These are phyloP conservation scores for Kodamaea derodonti DNA, from an alignment of 1,139 yeast species.

Conservation along the genomic window DNA sequence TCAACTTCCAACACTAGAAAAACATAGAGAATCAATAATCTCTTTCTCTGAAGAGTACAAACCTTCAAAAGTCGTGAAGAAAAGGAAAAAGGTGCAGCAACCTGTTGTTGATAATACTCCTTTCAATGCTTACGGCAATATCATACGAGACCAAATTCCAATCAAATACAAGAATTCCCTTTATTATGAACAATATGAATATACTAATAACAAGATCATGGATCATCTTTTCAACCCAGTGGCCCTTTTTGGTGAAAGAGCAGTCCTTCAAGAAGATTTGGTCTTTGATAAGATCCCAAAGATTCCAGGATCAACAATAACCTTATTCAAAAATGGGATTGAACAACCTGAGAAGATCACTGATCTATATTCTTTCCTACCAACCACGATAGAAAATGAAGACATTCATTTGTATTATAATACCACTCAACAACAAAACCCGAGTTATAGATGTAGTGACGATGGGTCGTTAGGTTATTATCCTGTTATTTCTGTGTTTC, in stretches of 20 bases:
- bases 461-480: slow-evolving; percentile 88
- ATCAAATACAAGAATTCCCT: slow-evolving; percentile 74
- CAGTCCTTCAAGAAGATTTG: slow-evolving; percentile 31
- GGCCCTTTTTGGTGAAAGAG: slow-evolving; percentile 64
- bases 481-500: slow-evolving; percentile 83
- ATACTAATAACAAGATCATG: slow-evolving; percentile 71
- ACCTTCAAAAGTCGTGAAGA: slow-evolving; percentile 13
- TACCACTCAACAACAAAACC: slow-evolving; percentile 45
- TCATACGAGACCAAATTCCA: slow-evolving; percentile 82
- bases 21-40: slow-evolving; percentile 33
- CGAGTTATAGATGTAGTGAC: slow-evolving; percentile 52
- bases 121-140: slow-evolving; percentile 27
- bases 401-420: slow-evolving; percentile 24
- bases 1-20: slow-evolving; percentile 55
- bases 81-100: slow-evolving; percentile 12
- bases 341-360: slow-evolving; percentile 63
- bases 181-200: slow-evolving; percentile 85
- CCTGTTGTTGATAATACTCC: slow-evolving; percentile 5
- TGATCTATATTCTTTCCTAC: slow-evolving; percentile 71
- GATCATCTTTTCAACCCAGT: slow-evolving; percentile 73
- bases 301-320: slow-evolving; percentile 57
- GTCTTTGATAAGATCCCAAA: slow-evolving; percentile 26
- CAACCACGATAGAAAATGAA: slow-evolving; percentile 37
- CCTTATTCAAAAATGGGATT: slow-evolving; percentile 75
- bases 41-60: slow-evolving; percentile 17